These are phyloP conservation scores for Tolypocladium tundrense DNA, from an alignment of 2,329 filamentous ascomycete species.

Conservation along the genomic window DNA sequence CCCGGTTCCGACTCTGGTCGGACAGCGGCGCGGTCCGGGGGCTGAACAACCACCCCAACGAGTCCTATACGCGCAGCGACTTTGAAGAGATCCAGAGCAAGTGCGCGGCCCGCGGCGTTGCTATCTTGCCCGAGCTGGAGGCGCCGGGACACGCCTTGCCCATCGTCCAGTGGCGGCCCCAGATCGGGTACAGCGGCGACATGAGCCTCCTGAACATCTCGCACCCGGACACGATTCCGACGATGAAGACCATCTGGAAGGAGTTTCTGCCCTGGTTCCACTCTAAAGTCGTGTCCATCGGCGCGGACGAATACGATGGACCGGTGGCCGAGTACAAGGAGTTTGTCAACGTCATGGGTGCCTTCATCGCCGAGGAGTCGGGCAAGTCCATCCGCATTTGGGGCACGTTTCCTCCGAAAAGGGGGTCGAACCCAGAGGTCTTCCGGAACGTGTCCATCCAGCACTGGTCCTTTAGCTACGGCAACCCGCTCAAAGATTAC, in stretches of 20 bases:
- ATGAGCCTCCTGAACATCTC: slow-evolving; percentile 33
- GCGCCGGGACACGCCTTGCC: slow-evolving; percentile 46
- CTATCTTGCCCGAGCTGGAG: slow-evolving; percentile 50
- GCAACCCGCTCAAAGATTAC: slow-evolving; percentile 10
- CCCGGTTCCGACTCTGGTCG: slow-evolving; percentile 44
- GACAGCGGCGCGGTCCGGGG: slow-evolving; percentile 34
- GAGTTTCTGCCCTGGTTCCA: slow-evolving; percentile 47
- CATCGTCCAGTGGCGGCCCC: slow-evolving; percentile 49
- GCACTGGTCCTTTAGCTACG: slow-evolving; percentile 24
- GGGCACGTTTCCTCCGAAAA: slow-evolving; percentile 29
- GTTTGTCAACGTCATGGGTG: slow-evolving; percentile 32
- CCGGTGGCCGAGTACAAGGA: slow-evolving; percentile 37
- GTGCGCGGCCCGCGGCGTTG: slow-evolving; percentile 45
- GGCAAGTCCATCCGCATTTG: slow-evolving; percentile 40
- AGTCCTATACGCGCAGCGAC: slow-evolving; percentile 40
- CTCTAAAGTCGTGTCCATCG: slow-evolving; percentile 42
- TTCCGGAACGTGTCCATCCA: slow-evolving; percentile 12
- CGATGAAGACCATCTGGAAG: slow-evolving; percentile 39
- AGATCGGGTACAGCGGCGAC: slow-evolving; percentile 35
- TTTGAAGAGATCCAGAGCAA: slow-evolving; percentile 41
- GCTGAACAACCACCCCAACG: slow-evolving; percentile 39
- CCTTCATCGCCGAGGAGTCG: slow-evolving; percentile 30
- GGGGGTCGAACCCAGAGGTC: slow-evolving; percentile 5
- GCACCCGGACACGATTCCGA: slow-evolving; percentile 40
- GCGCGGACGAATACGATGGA: slow-evolving; percentile 42